A percentile compares a stretch with the other conserved stretches of the same genome.
These are phyloP conservation scores for Calonectria ilicicola DNA, from an alignment of 2,329 filamentous ascomycete genomes.

Conservation along the genomic window DNA sequence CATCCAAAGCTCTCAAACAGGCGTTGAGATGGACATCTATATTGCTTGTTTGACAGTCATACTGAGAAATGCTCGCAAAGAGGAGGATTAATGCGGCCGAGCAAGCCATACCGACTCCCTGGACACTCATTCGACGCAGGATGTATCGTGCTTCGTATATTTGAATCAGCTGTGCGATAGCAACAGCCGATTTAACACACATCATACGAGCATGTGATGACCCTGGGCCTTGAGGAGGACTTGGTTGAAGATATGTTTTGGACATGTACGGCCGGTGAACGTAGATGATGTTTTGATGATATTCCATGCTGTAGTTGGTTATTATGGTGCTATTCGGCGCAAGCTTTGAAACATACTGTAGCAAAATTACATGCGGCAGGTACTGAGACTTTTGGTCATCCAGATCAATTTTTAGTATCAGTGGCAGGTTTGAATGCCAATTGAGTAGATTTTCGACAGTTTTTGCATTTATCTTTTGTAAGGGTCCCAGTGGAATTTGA, in stretches of 20 bases:
- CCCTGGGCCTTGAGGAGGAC: slow-evolving; percentile 35
- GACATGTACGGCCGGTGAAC: slow-evolving; percentile 43
- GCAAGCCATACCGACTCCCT: slow-evolving; percentile 28
- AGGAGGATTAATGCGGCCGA: slow-evolving; percentile 19
- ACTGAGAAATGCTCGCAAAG: slow-evolving; percentile 37
- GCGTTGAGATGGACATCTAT: slow-evolving; percentile 29
- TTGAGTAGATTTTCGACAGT: slow-evolving; percentile 30
- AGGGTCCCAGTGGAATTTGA: slow-evolving; percentile 16
- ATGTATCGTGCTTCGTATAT: slow-evolving; percentile 30
- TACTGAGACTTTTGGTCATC: slow-evolving; percentile 25
- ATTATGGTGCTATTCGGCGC: neutral
- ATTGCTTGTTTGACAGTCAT: slow-evolving; percentile 19
- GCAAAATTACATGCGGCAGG: slow-evolving; percentile 38
- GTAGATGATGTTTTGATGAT: slow-evolving; percentile 41
- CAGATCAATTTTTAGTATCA: slow-evolving; percentile 28
- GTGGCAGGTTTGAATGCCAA: slow-evolving; percentile 35
- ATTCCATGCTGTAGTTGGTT: slow-evolving; percentile 40
- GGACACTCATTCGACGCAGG: slow-evolving; percentile 32
- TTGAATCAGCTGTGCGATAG: slow-evolving; percentile 30
- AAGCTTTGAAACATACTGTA: slow-evolving; percentile 30
- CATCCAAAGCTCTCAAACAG: slow-evolving; percentile 41
- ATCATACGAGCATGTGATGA: slow-evolving; percentile 36
- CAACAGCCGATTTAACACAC: slow-evolving; percentile 36
- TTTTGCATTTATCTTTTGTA: slow-evolving; percentile 34
- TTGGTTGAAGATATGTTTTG: slow-evolving; percentile 32